Percentiles rank a stretch among this genome's conserved stretches.
Conservation (phyloP, 2,329 filamentous ascomycete genomes). For the Aspergillaceae sp. region DNA sequence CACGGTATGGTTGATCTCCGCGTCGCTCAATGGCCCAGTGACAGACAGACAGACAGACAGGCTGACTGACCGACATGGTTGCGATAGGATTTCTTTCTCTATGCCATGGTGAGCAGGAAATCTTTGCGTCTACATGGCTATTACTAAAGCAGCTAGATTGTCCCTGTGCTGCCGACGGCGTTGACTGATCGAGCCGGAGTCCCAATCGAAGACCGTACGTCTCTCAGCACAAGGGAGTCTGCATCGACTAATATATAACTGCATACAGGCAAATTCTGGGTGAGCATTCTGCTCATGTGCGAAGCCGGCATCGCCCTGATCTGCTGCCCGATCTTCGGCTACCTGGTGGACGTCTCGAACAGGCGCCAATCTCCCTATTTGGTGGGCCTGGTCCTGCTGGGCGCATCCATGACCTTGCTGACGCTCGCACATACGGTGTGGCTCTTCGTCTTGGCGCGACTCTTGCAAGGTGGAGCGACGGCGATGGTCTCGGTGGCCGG, state of each 20-base stretch:
- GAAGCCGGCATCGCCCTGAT: slow-evolving; percentile 20
- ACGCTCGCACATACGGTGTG: slow-evolving; percentile 43
- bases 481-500: slow-evolving; percentile 54
- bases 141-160: slow-evolving; percentile 11
- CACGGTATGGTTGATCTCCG: slow-evolving; percentile 13
- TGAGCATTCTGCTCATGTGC: slow-evolving; percentile 21
- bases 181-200: slow-evolving; percentile 17
- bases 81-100: slow-evolving; percentile 20
- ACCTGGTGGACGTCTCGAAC: slow-evolving; percentile 18
- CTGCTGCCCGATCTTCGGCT: slow-evolving; percentile 21
- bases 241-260: background rate
- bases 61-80: no score
- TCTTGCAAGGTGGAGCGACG: slow-evolving; percentile 50
- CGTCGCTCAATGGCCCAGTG: background rate
- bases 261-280: slow-evolving; percentile 20
- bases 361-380: slow-evolving; percentile 52
- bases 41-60: no score
- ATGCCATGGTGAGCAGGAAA: slow-evolving; percentile 19
- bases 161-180: slow-evolving; percentile 23
- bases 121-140: background rate
- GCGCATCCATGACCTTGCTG: slow-evolving; percentile 48
- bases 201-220: slow-evolving; percentile 18
- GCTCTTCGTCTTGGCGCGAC: slow-evolving; percentile 44
- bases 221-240: no score
- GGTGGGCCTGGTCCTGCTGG: slow-evolving; percentile 44